Evolutionary conservation across 768 basidiomycete species (phyloP).

Genomic region (Kwoniella dejecticola): DNA sequence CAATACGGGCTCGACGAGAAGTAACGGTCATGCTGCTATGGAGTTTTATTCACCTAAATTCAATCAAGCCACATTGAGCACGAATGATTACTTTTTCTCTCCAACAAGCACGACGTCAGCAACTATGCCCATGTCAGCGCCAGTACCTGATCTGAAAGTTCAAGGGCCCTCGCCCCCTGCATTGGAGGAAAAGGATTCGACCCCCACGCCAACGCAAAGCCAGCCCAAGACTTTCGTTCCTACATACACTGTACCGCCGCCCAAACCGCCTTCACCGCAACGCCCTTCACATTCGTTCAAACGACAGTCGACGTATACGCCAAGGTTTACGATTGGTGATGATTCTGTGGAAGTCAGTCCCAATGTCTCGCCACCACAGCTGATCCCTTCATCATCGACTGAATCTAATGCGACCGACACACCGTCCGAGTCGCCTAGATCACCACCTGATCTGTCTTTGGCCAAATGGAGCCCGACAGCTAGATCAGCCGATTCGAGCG

Average conservation of each 20-base stretch:
- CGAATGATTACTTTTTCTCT: constrained; percentile 34
- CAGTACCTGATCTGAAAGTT: constrained; percentile 28
- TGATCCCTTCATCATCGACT: constrained; percentile 15
- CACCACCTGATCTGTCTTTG: constrained; percentile 33
- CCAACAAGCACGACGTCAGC: constrained; percentile 9
- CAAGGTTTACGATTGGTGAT: constrained; percentile 21
- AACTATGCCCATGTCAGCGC: constrained; percentile 7
- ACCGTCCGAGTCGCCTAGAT: constrained; percentile 36
- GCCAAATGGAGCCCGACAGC: constrained; percentile 32
- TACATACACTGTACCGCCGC: constrained; percentile 7
- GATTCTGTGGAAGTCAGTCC: constrained; percentile 16
- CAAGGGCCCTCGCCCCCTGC: constrained; percentile 37
- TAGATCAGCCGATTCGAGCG: constrained; percentile 16
- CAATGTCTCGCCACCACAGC: constrained; percentile 19
- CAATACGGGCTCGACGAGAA: not conserved
- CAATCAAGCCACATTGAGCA: constrained; percentile 8
- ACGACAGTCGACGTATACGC: constrained; percentile 4
- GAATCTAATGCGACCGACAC: constrained; percentile 24
- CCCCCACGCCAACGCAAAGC: constrained; percentile 8
- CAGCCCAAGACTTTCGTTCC: not conserved
- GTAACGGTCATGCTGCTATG: constrained; percentile 31
- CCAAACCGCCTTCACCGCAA: not conserved
- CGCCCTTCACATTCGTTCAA: constrained; percentile 4
- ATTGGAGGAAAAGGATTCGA: constrained; percentile 2
- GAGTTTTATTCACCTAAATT: constrained; percentile 51